Conservation (phyloP, 257 asterid genomes). For the Solanum okadae region DNA sequence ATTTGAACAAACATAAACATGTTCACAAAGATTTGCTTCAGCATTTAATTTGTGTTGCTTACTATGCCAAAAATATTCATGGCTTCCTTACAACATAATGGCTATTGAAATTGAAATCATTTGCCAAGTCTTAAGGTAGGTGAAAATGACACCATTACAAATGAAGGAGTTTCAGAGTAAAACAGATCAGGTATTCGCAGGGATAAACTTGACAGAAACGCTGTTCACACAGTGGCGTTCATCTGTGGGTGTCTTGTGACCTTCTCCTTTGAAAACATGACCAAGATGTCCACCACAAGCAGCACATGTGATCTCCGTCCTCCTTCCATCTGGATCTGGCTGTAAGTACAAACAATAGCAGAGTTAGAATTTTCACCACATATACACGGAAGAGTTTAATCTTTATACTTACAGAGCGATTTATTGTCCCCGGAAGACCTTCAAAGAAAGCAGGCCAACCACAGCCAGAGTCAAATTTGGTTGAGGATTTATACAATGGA, state of each 20-base stretch:
- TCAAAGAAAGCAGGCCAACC: slow-evolving; percentile 90
- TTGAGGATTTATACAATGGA: slow-evolving; percentile 61
- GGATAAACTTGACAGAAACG: slow-evolving; percentile 53
- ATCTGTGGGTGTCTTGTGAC: slow-evolving; percentile 45
- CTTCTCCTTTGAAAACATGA: slow-evolving; percentile 77
- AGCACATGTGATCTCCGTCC: slow-evolving; percentile 75
- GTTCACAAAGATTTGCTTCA: not conserved
- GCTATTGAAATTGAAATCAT: no score
- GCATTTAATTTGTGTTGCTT: not conserved
- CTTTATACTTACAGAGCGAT: slow-evolving; percentile 36
- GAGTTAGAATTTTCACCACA: not conserved
- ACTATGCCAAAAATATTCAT: no score
- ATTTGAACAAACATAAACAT: not conserved
- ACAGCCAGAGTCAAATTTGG: slow-evolving; percentile 73
- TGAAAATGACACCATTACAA: not conserved
- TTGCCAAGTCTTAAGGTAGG: no score
- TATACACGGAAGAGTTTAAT: no score
- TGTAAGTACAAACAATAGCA: not conserved
- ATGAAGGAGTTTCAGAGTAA: not conserved
- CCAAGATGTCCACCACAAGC: slow-evolving; percentile 76
- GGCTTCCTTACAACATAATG: no score
- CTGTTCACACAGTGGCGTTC: slow-evolving; percentile 86
- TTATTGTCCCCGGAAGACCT: slow-evolving; percentile 61
- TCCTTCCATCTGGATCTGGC: slow-evolving; percentile 82
- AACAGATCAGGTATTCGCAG: slow-evolving; percentile 1